Conservation (phyloP, 371 early-diverging fungal species). For the Parasitella parasitica region DNA sequence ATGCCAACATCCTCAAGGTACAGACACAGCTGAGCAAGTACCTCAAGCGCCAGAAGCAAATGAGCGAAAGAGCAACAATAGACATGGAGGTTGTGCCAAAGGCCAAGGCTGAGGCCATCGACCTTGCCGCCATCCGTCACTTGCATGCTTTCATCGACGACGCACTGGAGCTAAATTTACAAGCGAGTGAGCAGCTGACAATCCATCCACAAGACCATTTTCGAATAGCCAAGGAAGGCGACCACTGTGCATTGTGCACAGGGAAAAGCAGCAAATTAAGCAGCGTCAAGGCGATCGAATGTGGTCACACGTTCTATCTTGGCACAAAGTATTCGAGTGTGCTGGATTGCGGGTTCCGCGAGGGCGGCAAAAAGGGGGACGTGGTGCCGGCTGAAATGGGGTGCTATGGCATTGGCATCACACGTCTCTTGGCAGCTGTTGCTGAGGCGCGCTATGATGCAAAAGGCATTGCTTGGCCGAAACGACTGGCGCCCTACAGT, state of each 20-base stretch:
- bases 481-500: conserved; percentile 71
- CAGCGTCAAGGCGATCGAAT: conserved; percentile 76
- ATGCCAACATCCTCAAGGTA: conserved; percentile 35
- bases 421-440: conserved; percentile 77
- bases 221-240: conserved; percentile 60
- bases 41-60: conserved; percentile 12
- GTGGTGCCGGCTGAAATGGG: conserved; percentile 81
- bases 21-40: conserved; percentile 26
- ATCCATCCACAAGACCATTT: conserved; percentile 47
- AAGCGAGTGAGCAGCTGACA: neutral
- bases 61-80: conserved; percentile 15
- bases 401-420: conserved; percentile 89
- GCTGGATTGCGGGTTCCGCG: conserved; percentile 60
- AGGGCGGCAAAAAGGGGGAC: conserved; percentile 20
- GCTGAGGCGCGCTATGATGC: conserved; percentile 69
- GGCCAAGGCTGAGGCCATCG: neutral
- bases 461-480: conserved; percentile 79
- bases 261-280: conserved; percentile 28
- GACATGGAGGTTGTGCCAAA: conserved; percentile 11
- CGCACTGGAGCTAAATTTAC: neutral
- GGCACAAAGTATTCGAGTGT: conserved; percentile 82
- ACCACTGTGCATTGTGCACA: conserved; percentile 64
- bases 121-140: neutral
- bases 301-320: conserved; percentile 90
- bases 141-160: conserved; percentile 35